Evolutionary conservation across 352 stramenopile species (phyloP).

Genomic region (Chrysophaeum taylorii): DNA sequence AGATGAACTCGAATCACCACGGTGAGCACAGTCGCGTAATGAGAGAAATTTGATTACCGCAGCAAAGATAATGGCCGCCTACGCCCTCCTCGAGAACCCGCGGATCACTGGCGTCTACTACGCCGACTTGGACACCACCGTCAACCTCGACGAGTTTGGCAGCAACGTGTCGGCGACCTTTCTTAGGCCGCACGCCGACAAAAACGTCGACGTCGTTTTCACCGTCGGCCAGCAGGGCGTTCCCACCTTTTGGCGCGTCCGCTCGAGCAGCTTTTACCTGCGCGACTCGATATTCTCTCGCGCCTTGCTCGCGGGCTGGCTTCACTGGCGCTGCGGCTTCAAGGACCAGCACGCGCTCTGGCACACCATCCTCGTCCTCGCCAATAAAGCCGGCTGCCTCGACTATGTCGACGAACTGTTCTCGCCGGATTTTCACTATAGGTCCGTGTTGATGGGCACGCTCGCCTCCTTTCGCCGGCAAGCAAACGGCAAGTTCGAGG

Average conservation of each 20-base stretch:
- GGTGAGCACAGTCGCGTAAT: too few species aligned
- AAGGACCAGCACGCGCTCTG: conserved; percentile 5
- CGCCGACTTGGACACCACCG: background rate
- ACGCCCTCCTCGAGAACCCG: background rate
- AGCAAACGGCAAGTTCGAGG: too few species aligned
- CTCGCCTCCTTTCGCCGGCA: too few species aligned
- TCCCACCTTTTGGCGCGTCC: background rate
- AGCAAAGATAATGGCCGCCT: background rate
- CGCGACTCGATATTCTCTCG: background rate
- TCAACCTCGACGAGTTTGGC: background rate
- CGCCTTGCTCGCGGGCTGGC: background rate
- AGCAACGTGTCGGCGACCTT: background rate
- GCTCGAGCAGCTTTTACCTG: background rate
- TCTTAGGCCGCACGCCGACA: too few species aligned
- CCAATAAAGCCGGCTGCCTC: background rate
- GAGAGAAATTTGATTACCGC: too few species aligned
- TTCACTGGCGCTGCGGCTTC: background rate
- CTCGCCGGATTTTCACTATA: too few species aligned
- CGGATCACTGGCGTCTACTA: background rate
- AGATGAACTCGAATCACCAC: too few species aligned
- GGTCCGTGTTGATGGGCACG: too few species aligned
- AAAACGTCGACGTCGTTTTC: background rate
- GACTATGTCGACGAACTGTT: background rate
- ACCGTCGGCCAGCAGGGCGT: background rate
- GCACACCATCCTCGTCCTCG: background rate